These are phyloP conservation scores for Anastatica hierochuntica DNA, from an alignment of 345 rosid genomes.

Conservation along the genomic window DNA sequence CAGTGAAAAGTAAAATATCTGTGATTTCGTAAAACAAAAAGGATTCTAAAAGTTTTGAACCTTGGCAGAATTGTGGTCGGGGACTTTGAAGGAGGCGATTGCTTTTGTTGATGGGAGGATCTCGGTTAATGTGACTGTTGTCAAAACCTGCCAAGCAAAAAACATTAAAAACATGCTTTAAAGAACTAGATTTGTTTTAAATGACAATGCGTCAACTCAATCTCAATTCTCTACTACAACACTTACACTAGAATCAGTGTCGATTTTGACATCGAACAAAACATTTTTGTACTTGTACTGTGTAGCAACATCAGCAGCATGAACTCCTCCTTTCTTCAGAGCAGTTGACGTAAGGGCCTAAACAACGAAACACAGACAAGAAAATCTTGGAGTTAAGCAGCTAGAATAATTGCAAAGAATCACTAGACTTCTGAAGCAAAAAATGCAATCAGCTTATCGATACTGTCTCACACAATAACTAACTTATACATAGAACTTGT, in stretches of 20 bases:
- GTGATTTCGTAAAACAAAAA: not conserved
- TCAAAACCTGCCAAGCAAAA: conserved; percentile 42
- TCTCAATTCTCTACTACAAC: not conserved
- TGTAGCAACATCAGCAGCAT: conserved; percentile 68
- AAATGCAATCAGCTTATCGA: too few relatives aligned
- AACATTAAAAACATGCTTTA: not conserved
- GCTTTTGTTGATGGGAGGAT: conserved; percentile 81
- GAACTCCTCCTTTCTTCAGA: conserved; percentile 65
- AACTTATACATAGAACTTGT: too few relatives aligned
- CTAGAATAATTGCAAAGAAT: not conserved
- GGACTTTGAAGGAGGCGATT: conserved; percentile 67
- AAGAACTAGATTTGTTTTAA: not conserved
- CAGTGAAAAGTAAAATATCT: not conserved
- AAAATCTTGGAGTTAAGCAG: not conserved
- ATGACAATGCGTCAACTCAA: not conserved
- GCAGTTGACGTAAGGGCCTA: conserved; percentile 83
- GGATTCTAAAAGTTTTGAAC: conserved; percentile 25
- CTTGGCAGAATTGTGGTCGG: conserved; percentile 74
- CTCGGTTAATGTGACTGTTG: conserved; percentile 58
- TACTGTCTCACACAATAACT: too few relatives aligned
- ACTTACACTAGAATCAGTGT: conserved; percentile 75
- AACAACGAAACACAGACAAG: conserved; percentile 1
- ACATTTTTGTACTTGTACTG: conserved; percentile 67
- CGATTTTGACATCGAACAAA: conserved; percentile 66
- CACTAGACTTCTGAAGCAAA: not conserved